phyloP scores from a whole-genome alignment of 352 stramenopile genomes.

The Globisporangium parvum region DNA sequence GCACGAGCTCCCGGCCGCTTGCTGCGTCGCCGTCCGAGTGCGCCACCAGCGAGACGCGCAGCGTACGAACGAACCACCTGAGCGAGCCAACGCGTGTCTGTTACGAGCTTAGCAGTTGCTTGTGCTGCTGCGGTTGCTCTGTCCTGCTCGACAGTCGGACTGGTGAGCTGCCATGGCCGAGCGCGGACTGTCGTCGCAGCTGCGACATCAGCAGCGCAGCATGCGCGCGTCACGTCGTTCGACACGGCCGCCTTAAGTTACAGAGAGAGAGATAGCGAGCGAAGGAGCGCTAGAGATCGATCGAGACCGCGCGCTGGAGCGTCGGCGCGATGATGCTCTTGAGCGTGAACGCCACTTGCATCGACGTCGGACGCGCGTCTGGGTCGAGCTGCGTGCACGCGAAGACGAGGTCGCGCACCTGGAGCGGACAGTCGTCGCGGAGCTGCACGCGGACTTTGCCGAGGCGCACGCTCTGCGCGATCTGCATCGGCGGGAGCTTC shows the following conservation, averaged over 20 bases:
- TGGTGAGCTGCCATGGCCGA: too few relatives aligned
- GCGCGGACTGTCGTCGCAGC: too few relatives aligned
- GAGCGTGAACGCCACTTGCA: conserved; percentile 68
- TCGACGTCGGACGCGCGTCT: conserved; percentile 50
- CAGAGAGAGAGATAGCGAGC: not conserved
- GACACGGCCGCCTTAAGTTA: not conserved
- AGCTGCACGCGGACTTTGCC: conserved; percentile 47
- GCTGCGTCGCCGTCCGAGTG: too few relatives aligned
- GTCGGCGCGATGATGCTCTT: conserved; percentile 64
- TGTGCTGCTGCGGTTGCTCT: too few relatives aligned
- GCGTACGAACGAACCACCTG: too few relatives aligned
- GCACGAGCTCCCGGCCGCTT: too few relatives aligned
- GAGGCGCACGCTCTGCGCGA: conserved; percentile 53
- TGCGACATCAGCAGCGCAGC: too few relatives aligned
- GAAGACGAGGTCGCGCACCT: conserved; percentile 41
- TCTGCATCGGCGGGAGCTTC: conserved; percentile 60
- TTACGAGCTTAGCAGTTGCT: too few relatives aligned
- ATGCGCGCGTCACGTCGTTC: not conserved
- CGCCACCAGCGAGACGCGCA: too few relatives aligned
- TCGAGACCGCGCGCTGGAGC: conserved; percentile 19
- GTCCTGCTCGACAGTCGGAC: too few relatives aligned
- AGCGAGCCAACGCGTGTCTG: too few relatives aligned
- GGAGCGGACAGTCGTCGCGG: conserved; percentile 50
- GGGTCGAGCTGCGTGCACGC: conserved; percentile 65
- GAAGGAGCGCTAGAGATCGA: conserved; percentile 6